Conservation (phyloP, 2,329 filamentous ascomycete genomes). For the Parastagonospora avenae region DNA sequence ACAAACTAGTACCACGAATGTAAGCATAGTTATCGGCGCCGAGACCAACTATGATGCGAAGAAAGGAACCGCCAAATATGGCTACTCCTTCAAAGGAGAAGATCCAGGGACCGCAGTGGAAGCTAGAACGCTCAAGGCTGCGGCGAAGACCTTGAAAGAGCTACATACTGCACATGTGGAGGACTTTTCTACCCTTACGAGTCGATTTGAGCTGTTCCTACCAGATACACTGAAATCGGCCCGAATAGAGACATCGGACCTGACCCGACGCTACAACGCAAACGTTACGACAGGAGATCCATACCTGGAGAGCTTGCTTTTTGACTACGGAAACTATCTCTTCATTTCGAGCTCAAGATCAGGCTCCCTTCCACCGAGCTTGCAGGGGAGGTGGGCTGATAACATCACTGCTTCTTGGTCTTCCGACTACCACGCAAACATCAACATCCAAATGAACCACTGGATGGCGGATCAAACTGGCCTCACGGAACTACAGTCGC, state of each 20-base stretch:
- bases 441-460: slow-evolving; percentile 67
- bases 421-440: slow-evolving; percentile 63
- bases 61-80: slow-evolving; percentile 51
- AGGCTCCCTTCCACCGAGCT: slow-evolving; percentile 59
- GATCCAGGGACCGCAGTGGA: slow-evolving; percentile 53
- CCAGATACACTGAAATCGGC: slow-evolving; percentile 53
- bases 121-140: slow-evolving; percentile 38
- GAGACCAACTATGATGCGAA: slow-evolving; percentile 58
- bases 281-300: slow-evolving; percentile 50
- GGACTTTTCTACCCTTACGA: slow-evolving; percentile 50
- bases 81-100: slow-evolving; percentile 56
- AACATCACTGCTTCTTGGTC: slow-evolving; percentile 55
- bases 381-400: slow-evolving; percentile 63
- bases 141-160: slow-evolving; percentile 35
- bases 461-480: slow-evolving; percentile 62
- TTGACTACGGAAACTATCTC: slow-evolving; percentile 60
- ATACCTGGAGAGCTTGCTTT: slow-evolving; percentile 59
- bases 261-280: slow-evolving; percentile 37
- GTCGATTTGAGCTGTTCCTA: slow-evolving; percentile 51
- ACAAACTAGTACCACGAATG: slow-evolving; percentile 16
- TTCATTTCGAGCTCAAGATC: slow-evolving; percentile 60
- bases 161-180: slow-evolving; percentile 46
- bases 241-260: slow-evolving; percentile 44
- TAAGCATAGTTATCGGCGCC: slow-evolving; percentile 52
- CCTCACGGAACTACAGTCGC: slow-evolving; percentile 51